These are phyloP conservation scores for Nemania sp. DNA, from an alignment of 2,329 filamentous ascomycete genomes.

Conservation along the genomic window DNA sequence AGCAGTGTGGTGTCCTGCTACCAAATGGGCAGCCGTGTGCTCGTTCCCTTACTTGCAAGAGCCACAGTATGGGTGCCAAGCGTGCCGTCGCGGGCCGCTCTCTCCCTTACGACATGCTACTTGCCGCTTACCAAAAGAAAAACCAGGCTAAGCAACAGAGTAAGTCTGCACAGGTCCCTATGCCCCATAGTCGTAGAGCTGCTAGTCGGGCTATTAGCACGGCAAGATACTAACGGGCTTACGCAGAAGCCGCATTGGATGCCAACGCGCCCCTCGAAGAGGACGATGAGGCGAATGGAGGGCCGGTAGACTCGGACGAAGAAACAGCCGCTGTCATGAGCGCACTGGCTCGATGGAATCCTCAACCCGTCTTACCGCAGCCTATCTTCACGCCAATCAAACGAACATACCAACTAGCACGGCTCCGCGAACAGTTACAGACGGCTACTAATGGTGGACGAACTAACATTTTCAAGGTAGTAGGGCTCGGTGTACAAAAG, in stretches of 20 bases:
- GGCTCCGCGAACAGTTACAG: conserved; percentile 74
- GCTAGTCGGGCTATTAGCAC: background rate
- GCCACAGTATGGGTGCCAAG: conserved; percentile 94
- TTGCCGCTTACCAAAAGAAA: conserved; percentile 93
- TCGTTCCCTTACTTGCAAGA: conserved; percentile 91
- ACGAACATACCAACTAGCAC: conserved; percentile 71
- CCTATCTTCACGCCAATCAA: conserved; percentile 71
- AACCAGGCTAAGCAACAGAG: conserved; percentile 98
- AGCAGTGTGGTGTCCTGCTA: conserved; percentile 89
- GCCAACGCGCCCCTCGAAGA: conserved; percentile 92
- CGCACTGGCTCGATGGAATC: conserved; percentile 79
- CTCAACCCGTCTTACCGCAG: conserved; percentile 80
- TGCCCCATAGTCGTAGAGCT: background rate
- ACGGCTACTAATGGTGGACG: conserved; percentile 74
- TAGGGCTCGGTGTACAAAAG: conserved; percentile 67
- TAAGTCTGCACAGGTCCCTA: conserved; percentile 60
- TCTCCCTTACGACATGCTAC: conserved; percentile 90
- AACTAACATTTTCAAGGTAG: conserved; percentile 73
- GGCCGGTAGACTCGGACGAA: conserved; percentile 92
- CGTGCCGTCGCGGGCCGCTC: conserved; percentile 87
- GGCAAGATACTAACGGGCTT: conserved; percentile 37
- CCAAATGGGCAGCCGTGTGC: conserved; percentile 90
- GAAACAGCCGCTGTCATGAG: conserved; percentile 91
- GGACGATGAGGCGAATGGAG: conserved; percentile 82
- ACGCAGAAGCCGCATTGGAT: conserved; percentile 88